These are phyloP conservation scores for Madurella fahalii DNA, from an alignment of 2,329 filamentous ascomycete genomes.

Conservation along the genomic window DNA sequence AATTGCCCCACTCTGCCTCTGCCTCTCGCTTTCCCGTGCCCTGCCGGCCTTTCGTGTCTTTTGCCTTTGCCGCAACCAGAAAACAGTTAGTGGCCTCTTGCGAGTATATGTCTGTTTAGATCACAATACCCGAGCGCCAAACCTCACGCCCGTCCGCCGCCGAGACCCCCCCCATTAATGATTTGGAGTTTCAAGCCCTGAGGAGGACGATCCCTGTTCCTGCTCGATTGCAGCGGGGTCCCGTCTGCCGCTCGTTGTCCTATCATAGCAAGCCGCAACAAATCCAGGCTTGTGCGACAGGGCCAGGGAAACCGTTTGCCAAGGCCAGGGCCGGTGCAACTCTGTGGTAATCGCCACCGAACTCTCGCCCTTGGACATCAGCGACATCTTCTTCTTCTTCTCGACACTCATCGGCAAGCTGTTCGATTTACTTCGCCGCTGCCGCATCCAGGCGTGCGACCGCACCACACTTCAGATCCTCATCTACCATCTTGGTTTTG, in stretches of 20 bases:
- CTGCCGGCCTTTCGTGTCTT: too few relatives aligned
- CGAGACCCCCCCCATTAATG: too few relatives aligned
- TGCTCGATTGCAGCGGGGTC: not conserved
- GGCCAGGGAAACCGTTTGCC: conserved; percentile 7
- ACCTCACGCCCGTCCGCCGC: too few relatives aligned
- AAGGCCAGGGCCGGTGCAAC: conserved; percentile 15
- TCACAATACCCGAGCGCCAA: too few relatives aligned
- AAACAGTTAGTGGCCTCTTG: too few relatives aligned
- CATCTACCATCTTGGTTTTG: not conserved
- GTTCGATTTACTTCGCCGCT: too few relatives aligned
- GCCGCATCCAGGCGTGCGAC: not conserved
- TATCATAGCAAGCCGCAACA: conserved; percentile 6
- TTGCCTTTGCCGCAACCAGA: too few relatives aligned
- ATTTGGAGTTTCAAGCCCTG: too few relatives aligned
- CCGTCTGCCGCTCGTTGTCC: conserved; percentile 3
- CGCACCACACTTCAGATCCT: not conserved
- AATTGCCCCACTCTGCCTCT: too few relatives aligned
- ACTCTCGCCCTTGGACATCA: not conserved
- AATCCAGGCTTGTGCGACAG: conserved; percentile 15
- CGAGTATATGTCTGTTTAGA: too few relatives aligned
- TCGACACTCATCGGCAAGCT: not conserved
- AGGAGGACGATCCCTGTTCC: too few relatives aligned
- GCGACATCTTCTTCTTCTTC: not conserved
- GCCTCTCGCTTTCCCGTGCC: too few relatives aligned
- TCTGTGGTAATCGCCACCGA: conserved; percentile 8